Conservation (phyloP, 495 filamentous ascomycete species). For the Penicillium robsamsonii region DNA sequence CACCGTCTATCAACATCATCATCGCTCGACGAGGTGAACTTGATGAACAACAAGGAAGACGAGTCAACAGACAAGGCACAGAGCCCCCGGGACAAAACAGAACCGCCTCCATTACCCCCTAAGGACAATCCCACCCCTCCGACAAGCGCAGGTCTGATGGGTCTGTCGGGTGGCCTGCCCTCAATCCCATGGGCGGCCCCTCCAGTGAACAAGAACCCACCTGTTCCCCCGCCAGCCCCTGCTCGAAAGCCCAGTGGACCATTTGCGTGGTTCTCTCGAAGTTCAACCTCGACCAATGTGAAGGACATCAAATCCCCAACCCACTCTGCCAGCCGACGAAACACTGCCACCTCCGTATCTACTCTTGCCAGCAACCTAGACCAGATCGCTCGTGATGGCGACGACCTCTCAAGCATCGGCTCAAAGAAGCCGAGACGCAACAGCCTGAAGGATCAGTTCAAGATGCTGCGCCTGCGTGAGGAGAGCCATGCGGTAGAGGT, state of each 20-base stretch:
- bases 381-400: constrained; percentile 64
- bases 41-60: constrained; percentile 55
- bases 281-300: constrained; percentile 48
- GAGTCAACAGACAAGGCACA: constrained; percentile 29
- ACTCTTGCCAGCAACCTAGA: constrained; percentile 74
- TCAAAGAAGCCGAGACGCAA: constrained; percentile 55
- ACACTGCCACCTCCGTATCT: constrained; percentile 72
- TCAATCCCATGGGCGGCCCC: constrained; percentile 52
- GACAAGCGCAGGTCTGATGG: constrained; percentile 43
- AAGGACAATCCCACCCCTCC: constrained; percentile 47
- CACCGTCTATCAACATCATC: constrained; percentile 61
- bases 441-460: constrained; percentile 83
- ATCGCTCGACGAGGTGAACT: constrained; percentile 66
- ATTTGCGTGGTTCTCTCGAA: constrained; percentile 83
- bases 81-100: constrained; percentile 30
- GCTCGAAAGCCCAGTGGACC: constrained; percentile 72
- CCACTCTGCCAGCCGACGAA: constrained; percentile 50
- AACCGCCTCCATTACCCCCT: constrained; percentile 49
- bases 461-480: constrained; percentile 74
- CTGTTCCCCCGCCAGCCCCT: constrained; percentile 44
- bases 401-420: constrained; percentile 45
- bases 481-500: constrained; percentile 59
- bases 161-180: constrained; percentile 50
- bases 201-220: constrained; percentile 38
- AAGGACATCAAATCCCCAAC: constrained; percentile 60